Conservation (phyloP, 23 red algal genomes). For the Cyanidiococcus yangmingshanensis region DNA sequence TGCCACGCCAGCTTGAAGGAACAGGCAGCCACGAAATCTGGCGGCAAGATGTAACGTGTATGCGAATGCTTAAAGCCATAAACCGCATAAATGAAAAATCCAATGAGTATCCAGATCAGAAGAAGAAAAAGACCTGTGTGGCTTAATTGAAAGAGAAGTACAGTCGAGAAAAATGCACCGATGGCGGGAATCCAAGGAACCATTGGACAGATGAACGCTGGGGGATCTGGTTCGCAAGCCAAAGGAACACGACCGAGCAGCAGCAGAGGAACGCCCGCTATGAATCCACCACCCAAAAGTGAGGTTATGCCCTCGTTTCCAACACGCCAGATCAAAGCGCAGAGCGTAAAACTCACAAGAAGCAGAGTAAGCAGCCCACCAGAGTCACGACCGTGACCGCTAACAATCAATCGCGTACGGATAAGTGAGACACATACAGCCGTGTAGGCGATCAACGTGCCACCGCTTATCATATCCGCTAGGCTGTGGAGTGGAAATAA, state of each 20-base stretch:
- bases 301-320: not conserved
- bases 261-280: not conserved
- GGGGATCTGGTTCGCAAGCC: not conserved
- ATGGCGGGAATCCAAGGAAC: not conserved
- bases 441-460: constrained; percentile 67
- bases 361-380: not conserved
- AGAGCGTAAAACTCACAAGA: not conserved
- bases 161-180: not conserved
- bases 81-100: not conserved
- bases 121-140: not conserved
- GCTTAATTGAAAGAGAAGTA: not conserved
- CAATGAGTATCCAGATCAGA: not conserved
- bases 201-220: not conserved
- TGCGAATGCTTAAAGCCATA: constrained; percentile 6
- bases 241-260: constrained; percentile 10
- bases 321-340: constrained; percentile 1
- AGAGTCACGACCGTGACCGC: constrained; percentile 13
- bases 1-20: no score
- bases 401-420: constrained; percentile 25
- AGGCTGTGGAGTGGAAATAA: constrained; percentile 43
- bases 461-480: constrained; percentile 63
- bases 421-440: constrained; percentile 56
- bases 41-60: not conserved
- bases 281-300: not conserved
- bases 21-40: constrained; percentile 9